Evolutionary conservation across 345 rosid genomes (phyloP).

Genomic region (Murraya paniculata): DNA sequence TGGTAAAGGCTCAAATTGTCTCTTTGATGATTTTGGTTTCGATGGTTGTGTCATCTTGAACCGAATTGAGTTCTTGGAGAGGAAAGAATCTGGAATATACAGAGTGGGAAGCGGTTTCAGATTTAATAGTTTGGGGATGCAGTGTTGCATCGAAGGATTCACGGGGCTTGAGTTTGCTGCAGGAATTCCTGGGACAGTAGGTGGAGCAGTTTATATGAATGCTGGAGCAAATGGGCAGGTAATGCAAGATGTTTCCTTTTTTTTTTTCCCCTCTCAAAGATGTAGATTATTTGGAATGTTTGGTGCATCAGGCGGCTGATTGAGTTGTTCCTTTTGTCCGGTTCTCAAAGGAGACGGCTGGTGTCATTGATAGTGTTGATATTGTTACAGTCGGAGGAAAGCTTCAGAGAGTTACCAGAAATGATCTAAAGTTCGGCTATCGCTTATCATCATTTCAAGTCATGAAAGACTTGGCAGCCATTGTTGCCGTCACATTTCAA

Average conservation of each 20-base stretch:
- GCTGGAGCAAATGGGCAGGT: conserved; percentile 36
- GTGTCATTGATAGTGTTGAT: conserved; percentile 23
- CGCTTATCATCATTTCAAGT: conserved; percentile 29
- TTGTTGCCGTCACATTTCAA: conserved; percentile 29
- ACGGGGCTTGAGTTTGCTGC: conserved; percentile 33
- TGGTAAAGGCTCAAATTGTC: conserved; percentile 40
- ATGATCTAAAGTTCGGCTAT: conserved; percentile 29
- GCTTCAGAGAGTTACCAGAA: conserved; percentile 15
- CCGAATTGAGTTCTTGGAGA: conserved; percentile 31
- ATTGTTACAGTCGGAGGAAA: conserved; percentile 21
- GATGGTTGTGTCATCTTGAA: conserved; percentile 40
- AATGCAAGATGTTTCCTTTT: not conserved
- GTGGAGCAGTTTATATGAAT: conserved; percentile 38
- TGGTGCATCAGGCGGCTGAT: not conserved
- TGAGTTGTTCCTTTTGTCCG: not conserved
- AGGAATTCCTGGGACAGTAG: conserved; percentile 31
- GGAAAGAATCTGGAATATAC: conserved; percentile 24
- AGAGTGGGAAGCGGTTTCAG: conserved; percentile 37
- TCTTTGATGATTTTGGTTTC: conserved; percentile 38
- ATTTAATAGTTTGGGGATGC: conserved; percentile 26
- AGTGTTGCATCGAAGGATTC: conserved; percentile 23
- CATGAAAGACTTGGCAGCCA: conserved; percentile 31
- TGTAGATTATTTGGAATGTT: not conserved
- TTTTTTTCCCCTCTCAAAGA: not conserved
- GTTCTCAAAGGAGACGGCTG: conserved; percentile 26